These are phyloP conservation scores for Metschnikowia colocasiae DNA, from an alignment of 805 yeast genomes.

Conservation along the genomic window DNA sequence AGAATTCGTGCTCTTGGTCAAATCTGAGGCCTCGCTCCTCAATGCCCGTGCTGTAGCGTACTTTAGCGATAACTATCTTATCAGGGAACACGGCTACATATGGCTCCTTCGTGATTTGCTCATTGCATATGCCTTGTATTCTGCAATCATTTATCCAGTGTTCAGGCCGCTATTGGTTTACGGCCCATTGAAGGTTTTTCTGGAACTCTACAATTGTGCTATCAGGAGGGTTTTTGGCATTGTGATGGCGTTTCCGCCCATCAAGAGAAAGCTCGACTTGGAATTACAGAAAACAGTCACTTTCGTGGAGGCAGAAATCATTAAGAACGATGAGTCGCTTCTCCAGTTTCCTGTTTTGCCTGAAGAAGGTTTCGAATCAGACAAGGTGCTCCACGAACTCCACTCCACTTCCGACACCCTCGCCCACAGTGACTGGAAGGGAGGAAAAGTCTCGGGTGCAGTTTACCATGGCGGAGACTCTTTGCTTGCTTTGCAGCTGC, in stretches of 20 bases:
- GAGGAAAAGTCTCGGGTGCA: constrained; percentile 89
- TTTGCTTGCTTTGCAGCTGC: constrained; percentile 65
- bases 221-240: constrained; percentile 11
- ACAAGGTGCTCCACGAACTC: constrained; percentile 48
- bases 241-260: constrained; percentile 43
- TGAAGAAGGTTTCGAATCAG: constrained; percentile 47
- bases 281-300: constrained; percentile 51
- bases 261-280: constrained; percentile 53
- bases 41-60: background rate
- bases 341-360: constrained; percentile 55
- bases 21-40: background rate
- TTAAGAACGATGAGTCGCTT: constrained; percentile 49
- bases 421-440: constrained; percentile 75
- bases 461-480: constrained; percentile 95
- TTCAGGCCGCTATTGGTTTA: constrained; percentile 5
- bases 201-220: background rate
- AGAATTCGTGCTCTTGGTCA: background rate
- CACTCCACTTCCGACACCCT: constrained; percentile 43
- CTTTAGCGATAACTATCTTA: constrained; percentile 2
- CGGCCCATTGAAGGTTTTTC: constrained; percentile 15
- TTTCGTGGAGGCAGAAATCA: constrained; percentile 54
- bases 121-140: constrained; percentile 17
- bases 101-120: constrained; percentile 21
- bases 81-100: constrained; percentile 11
- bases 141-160: constrained; percentile 8